Conservation (phyloP, 2,329 filamentous ascomycete species). For the Paraphaeosphaeria minitans region DNA sequence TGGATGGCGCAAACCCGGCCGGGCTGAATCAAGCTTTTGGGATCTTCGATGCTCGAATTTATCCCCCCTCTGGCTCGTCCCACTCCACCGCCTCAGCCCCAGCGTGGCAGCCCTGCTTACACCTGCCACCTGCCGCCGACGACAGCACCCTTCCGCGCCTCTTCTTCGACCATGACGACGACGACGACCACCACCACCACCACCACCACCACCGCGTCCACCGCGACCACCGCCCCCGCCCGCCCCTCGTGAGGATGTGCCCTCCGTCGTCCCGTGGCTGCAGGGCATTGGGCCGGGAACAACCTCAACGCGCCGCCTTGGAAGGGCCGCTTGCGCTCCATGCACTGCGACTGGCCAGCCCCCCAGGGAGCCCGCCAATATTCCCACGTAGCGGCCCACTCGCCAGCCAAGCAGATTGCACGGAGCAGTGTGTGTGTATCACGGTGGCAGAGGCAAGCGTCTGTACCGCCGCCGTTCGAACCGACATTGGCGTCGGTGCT, state of each 20-base stretch:
- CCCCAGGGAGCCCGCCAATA: not conserved
- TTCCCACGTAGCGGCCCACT: slow-evolving; percentile 10
- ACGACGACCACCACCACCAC: too few species aligned
- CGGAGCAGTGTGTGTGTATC: not conserved
- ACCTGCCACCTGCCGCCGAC: slow-evolving; percentile 7
- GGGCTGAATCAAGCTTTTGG: slow-evolving; percentile 44
- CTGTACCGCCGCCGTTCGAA: not conserved
- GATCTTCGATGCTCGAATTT: slow-evolving; percentile 32
- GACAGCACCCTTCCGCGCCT: too few species aligned
- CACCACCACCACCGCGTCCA: too few species aligned
- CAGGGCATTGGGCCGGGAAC: not conserved
- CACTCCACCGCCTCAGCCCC: slow-evolving; percentile 33
- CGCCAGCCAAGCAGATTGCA: slow-evolving; percentile 1
- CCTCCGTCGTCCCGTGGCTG: not conserved
- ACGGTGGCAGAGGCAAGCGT: not conserved
- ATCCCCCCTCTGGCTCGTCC: slow-evolving; percentile 33
- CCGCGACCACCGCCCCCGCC: too few species aligned
- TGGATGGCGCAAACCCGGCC: slow-evolving; percentile 20
- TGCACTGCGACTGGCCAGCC: slow-evolving; percentile 16
- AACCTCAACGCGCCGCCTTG: slow-evolving; percentile 1
- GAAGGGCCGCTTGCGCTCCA: slow-evolving; percentile 8
- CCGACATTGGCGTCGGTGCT: too few species aligned
- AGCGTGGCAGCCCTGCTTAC: slow-evolving; percentile 16
- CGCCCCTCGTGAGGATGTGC: too few species aligned
- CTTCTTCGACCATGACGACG: too few species aligned